phyloP scores from a whole-genome alignment of 305 asterid species.

The Fraxinus greggii region DNA sequence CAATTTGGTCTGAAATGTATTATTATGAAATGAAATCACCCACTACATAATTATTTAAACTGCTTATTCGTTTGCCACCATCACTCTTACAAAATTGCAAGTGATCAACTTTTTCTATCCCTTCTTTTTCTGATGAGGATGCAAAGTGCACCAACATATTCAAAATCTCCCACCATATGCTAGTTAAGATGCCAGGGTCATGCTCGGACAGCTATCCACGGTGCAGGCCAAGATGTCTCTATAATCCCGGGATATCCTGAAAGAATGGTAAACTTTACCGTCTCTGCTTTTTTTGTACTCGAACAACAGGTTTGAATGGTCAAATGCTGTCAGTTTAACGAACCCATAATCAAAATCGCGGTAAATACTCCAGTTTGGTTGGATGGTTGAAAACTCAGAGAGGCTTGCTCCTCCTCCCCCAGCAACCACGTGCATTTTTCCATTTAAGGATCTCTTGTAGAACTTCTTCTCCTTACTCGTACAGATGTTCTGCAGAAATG shows the following conservation, averaged over 20 bases:
- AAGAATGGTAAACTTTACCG: constrained; percentile 79
- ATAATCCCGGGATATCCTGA: constrained; percentile 72
- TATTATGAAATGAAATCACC: neutral
- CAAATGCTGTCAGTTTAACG: constrained; percentile 80
- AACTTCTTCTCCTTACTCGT: constrained; percentile 56
- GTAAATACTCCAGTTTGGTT: constrained; percentile 72
- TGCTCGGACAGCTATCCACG: constrained; percentile 73
- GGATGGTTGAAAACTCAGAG: constrained; percentile 51
- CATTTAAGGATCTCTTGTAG: constrained; percentile 72
- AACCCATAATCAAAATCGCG: constrained; percentile 75
- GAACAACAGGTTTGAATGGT: constrained; percentile 72
- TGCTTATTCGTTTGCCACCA: neutral
- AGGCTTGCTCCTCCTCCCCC: constrained; percentile 95
- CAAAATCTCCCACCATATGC: neutral
- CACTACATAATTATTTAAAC: too few relatives aligned
- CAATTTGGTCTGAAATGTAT: neutral
- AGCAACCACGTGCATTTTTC: constrained; percentile 90
- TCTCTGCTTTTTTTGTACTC: constrained; percentile 90
- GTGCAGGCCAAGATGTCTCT: constrained; percentile 86
- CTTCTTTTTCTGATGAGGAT: neutral
- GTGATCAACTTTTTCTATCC: neutral
- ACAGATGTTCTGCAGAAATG: constrained; percentile 61
- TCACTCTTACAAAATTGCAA: neutral
- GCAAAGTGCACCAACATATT: neutral
- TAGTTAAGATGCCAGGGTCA: constrained; percentile 55